Evolutionary conservation across 2,329 filamentous ascomycete genomes (phyloP).

Genomic region (Mollisia scopiformis): DNA sequence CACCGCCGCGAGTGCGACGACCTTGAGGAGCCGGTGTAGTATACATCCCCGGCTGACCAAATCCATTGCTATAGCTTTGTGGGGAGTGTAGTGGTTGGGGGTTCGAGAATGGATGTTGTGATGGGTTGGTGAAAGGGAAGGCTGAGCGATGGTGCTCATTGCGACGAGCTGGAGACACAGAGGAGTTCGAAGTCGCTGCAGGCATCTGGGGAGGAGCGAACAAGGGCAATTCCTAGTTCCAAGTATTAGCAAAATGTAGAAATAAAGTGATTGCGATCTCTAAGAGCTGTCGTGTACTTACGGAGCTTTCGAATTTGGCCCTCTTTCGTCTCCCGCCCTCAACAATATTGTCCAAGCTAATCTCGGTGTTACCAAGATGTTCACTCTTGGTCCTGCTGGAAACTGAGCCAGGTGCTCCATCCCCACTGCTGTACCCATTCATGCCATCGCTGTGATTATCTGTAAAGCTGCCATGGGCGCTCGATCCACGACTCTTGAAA

Average conservation of each 20-base stretch:
- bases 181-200: constrained; percentile 94
- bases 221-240: constrained; percentile 81
- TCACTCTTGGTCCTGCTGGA: constrained; percentile 79
- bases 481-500: constrained; percentile 69
- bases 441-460: constrained; percentile 68
- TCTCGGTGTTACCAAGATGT: constrained; percentile 90
- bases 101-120: constrained; percentile 80
- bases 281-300: constrained; percentile 56
- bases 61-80: constrained; percentile 68
- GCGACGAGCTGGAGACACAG: constrained; percentile 87
- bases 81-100: constrained; percentile 81
- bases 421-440: constrained; percentile 85
- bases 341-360: constrained; percentile 97
- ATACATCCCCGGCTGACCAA: constrained; percentile 60
- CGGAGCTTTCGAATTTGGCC: constrained; percentile 94
- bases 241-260: constrained; percentile 1
- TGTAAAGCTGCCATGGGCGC: constrained; percentile 49
- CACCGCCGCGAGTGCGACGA: constrained; percentile 68
- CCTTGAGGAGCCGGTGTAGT: constrained; percentile 62
- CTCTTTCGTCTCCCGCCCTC: constrained; percentile 94
- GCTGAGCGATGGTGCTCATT: constrained; percentile 70
- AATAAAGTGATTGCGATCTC: background rate
- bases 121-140: constrained; percentile 75
- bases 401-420: constrained; percentile 76
- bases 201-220: constrained; percentile 95